Base-by-base conservation (phyloP, 2,329 filamentous ascomycete species). In the Diaporthe longicolla region DNA sequence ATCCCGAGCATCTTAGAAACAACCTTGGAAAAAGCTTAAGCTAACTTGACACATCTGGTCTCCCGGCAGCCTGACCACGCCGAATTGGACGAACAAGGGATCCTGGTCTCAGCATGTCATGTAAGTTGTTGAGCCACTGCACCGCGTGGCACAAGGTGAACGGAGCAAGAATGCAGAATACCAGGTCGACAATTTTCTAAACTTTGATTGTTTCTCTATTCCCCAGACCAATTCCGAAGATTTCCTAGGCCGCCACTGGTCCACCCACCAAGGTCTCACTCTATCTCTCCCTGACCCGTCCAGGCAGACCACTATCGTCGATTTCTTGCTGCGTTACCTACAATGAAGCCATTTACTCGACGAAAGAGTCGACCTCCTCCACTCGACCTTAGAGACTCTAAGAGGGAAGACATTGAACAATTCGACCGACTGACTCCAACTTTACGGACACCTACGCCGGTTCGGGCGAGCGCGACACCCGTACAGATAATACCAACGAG, bases 11-110 rank as follows among this genome's bases (percentile, higher is more conserved):
- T 45, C 45, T 37, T 68, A 48, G 63, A 68, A 68, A 68, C 63
- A 68, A 24, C 19, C 29, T 66, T 66, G 45, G 24, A n/a, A 52
- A 68, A 68, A 68, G 63, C 63, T 68, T 54, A 40, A 15, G 21
- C 37, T 17, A 26, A 40, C 32, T 40, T 68, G 63, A 66, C 61
- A 52, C 45, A 26, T 52, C 61, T 24, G 11, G 40, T 29, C 7
- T 66, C 29, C 45, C 29, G 29, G 13, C 13, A 35, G n/a, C 45
- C 21, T 48, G 26, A 29, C 7, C 40, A 10, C 9, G 3, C 58
- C 9, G 21, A 29, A 7, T 19, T 15, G 17, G 5, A 3, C 4
- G 4, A 10, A 21, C 63, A 54, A 21, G 63, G 63, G 32, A 54
- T 21, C 63, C 63, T 52, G 8, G 48, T 26, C 4, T 29, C 5